Base-by-base conservation (phyloP, 2,329 filamentous ascomycete species). In the Ceratocystis harringtonii region DNA sequence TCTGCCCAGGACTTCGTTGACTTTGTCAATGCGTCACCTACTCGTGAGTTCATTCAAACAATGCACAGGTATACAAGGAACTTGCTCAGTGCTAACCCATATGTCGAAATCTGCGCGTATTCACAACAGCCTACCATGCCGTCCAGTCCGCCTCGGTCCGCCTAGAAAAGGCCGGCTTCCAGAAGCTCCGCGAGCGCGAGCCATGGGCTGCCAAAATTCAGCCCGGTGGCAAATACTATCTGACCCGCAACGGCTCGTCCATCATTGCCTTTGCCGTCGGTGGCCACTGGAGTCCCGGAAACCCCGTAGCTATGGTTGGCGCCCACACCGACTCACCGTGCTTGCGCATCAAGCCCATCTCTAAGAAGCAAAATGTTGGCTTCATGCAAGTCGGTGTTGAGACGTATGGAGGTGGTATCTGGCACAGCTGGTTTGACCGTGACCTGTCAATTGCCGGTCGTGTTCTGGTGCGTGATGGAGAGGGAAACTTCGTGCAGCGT, bases 391-490 rank as follows among this genome's bases (percentile, higher is more conserved):
- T 99, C 66, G 94, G 92, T 64, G 92, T 96, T 63, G 94, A 99
- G 79, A 92, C 90, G 1, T 99, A 99, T 73, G 94, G 94, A 64
- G 94, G 94, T 68, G 94, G 94, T 65, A 86, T 97, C 72, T 97
- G 92, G 92, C 92, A 96, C 76, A 95, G 90, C 60, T 99, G 88
- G 94, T 99, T 99, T 73, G 94, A 99, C 75, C 86, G 94, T 62
- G 94, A 99, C 74, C 79, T 99, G 68, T 88, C 89, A 71, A 85
- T 97, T 64, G 94, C 94, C 41, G 94, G 94, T 7, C 83, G 94
- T 67, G 89, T 89, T 15, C 86, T 97, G 79, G 89, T 94, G 65
- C 85, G 83, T 70, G 85, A 86, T 66, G 81, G 81, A 60, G 82
- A 88, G 67, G 89, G 88, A 63, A 85, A 82, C 69, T 89, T 95